Conservation (phyloP, 164 flowering plant genomes). For the Berberis vulgaris region DNA sequence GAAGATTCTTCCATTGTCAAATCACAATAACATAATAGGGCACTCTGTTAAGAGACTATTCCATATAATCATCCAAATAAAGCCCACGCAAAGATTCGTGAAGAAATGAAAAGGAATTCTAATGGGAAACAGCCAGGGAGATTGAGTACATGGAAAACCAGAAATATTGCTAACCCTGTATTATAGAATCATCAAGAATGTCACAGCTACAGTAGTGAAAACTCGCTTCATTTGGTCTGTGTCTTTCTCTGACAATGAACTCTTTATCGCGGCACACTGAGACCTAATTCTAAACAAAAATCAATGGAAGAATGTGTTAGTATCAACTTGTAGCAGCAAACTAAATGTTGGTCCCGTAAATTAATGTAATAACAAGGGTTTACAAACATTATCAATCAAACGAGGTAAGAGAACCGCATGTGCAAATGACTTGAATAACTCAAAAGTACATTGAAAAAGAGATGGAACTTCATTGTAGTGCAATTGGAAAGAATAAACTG, state of each 20-base stretch:
- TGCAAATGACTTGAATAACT: background rate
- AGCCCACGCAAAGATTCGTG: too few species aligned
- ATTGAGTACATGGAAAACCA: background rate
- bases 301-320: slow-evolving; percentile 1
- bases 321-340: slow-evolving; percentile 4
- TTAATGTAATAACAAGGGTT: background rate
- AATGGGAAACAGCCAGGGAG: background rate
- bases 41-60: too few species aligned
- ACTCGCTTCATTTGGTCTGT: background rate
- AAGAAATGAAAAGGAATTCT: too few species aligned
- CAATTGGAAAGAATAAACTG: too few species aligned
- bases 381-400: slow-evolving; percentile 3
- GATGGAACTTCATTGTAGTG: too few species aligned
- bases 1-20: too few species aligned
- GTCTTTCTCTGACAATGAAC: slow-evolving; percentile 3
- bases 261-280: slow-evolving; percentile 29
- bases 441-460: background rate
- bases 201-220: background rate
- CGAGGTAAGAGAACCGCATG: background rate
- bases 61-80: too few species aligned
- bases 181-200: background rate
- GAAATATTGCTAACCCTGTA: background rate
- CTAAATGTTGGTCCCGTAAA: background rate
- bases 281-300: slow-evolving; percentile 25
- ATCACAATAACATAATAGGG: too few species aligned